phyloP scores from a whole-genome alignment of 305 asterid genomes.

The Striga hermonthica region DNA sequence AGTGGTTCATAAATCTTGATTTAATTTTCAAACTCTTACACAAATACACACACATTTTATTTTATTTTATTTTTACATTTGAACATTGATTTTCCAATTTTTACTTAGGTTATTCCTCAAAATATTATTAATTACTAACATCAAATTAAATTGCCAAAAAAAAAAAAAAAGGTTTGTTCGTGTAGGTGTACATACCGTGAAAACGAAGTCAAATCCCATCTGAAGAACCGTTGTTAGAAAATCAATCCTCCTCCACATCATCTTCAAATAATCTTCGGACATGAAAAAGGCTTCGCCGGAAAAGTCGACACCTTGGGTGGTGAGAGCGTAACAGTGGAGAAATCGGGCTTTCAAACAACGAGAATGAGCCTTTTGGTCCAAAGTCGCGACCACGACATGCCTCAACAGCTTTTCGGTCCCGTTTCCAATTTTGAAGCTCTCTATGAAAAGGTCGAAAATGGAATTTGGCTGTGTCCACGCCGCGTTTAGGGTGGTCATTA shows the following conservation, averaged over 20 bases:
- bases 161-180: too few species aligned
- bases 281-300: conserved; percentile 47
- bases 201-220: conserved; percentile 47
- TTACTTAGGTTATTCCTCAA: too few species aligned
- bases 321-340: conserved; percentile 43
- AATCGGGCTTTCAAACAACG: conserved; percentile 41
- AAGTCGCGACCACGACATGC: conserved; percentile 47
- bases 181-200: conserved; percentile 42
- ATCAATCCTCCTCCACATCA: conserved; percentile 58
- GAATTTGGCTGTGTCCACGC: conserved; percentile 55
- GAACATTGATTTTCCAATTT: too few species aligned
- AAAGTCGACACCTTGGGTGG: conserved; percentile 41
- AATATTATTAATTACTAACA: too few species aligned
- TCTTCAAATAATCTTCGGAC: conserved; percentile 43
- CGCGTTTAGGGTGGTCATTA: conserved; percentile 52
- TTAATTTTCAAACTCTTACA: too few species aligned
- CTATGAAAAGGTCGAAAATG: conserved; percentile 46
- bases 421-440: conserved; percentile 52
- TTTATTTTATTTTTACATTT: too few species aligned
- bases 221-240: conserved; percentile 47
- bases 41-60: too few species aligned
- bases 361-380: conserved; percentile 47
- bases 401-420: conserved; percentile 39
- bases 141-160: too few species aligned
- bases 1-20: too few species aligned